Conservation (phyloP, 108 stramenopile genomes). For the Nitzschia putrida region DNA sequence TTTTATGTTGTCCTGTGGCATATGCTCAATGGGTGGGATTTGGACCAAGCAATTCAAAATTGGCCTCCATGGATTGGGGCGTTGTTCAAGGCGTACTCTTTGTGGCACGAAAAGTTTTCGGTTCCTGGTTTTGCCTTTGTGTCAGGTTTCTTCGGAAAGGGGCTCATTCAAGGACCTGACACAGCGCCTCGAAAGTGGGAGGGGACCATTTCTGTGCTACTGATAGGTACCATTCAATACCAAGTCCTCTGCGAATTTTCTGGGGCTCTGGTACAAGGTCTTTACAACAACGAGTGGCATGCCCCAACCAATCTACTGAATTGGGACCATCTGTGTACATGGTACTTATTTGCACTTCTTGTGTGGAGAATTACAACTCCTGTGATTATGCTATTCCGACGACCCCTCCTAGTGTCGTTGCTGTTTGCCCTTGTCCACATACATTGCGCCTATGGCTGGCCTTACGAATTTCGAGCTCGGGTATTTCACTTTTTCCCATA, state of each 20-base stretch:
- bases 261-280: neutral
- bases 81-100: neutral
- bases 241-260: neutral
- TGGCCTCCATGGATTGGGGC: neutral
- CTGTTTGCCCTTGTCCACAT: neutral
- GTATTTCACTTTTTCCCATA: slow-evolving; percentile 3
- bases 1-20: slow-evolving; percentile 2
- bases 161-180: neutral
- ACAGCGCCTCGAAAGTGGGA: neutral
- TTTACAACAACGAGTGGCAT: neutral
- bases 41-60: neutral
- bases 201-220: neutral
- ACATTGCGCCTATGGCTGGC: neutral
- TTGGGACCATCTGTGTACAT: neutral
- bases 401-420: neutral
- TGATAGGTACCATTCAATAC: neutral
- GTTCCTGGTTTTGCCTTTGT: neutral
- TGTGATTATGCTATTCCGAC: neutral
- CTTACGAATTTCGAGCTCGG: neutral
- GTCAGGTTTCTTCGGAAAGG: slow-evolving; percentile 1
- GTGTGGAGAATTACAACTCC: neutral
- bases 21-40: neutral
- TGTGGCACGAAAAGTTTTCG: neutral
- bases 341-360: neutral
- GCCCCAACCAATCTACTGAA: neutral